Evolutionary conservation across 352 stramenopile species (phyloP).

Genomic region (Globisporangium megalacanthum): DNA sequence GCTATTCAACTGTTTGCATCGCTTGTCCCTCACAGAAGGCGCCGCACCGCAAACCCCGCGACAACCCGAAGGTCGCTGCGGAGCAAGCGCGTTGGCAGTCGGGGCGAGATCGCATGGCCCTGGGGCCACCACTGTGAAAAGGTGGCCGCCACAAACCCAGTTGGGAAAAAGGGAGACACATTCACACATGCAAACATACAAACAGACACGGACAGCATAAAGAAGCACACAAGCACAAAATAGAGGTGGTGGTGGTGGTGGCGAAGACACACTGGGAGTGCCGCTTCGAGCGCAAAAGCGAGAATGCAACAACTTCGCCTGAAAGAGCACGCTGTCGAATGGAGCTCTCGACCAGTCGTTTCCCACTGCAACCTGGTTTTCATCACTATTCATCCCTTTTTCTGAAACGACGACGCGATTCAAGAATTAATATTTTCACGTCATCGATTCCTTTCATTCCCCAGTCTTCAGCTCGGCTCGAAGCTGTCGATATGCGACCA

Average conservation of each 20-base stretch:
- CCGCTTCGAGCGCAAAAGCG: slow-evolving; percentile 1
- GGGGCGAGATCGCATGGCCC: slow-evolving; percentile 78
- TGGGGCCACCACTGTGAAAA: slow-evolving; percentile 86
- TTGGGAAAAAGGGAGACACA: slow-evolving; percentile 23
- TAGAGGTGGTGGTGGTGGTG: background rate
- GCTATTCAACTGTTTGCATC: slow-evolving; percentile 89
- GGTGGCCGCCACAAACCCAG: slow-evolving; percentile 80
- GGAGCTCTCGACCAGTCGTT: slow-evolving; percentile 10
- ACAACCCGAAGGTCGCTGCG: slow-evolving; percentile 5
- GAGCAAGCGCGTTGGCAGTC: slow-evolving; percentile 29
- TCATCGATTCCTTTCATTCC: no score
- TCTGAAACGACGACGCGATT: no score
- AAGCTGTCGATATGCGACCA: no score
- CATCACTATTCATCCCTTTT: no score
- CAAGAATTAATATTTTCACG: no score
- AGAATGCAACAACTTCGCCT: background rate
- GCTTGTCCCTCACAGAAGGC: slow-evolving; percentile 81
- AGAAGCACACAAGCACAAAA: background rate
- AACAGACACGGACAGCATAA: no score
- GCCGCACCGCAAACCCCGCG: slow-evolving; percentile 8
- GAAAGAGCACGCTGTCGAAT: background rate
- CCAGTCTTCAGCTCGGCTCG: no score
- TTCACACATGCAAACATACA: background rate
- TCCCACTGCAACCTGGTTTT: slow-evolving; percentile 1
- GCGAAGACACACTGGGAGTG: background rate